A percentile compares a stretch with the other conserved stretches of the same genome.
phyloP scores from a whole-genome alignment of 2,329 filamentous ascomycete genomes.

The Fusarium piperis region DNA sequence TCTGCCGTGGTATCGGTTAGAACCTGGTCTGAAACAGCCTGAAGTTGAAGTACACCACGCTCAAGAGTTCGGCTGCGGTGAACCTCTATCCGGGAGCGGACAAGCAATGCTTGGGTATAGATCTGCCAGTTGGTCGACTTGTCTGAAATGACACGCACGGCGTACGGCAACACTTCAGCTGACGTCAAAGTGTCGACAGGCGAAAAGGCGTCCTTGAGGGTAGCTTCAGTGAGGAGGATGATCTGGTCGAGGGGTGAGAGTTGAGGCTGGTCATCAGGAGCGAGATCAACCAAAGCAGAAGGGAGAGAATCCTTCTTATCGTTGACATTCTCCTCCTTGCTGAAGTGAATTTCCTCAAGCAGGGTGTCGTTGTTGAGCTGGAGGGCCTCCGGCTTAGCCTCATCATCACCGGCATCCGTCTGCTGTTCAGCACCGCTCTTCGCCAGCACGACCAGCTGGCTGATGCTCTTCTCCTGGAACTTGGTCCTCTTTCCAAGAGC shows the following conservation, averaged over 20 bases:
- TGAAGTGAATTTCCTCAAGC: conserved; percentile 86
- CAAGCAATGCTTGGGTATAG: conserved; percentile 91
- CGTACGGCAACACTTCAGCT: conserved; percentile 94
- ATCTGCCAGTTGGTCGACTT: conserved; percentile 98
- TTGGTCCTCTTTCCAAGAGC: conserved; percentile 85
- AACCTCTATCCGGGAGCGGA: conserved; percentile 89
- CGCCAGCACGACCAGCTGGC: conserved; percentile 90
- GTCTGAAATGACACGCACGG: conserved; percentile 85
- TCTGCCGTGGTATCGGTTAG: conserved; percentile 78
- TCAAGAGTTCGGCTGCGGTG: conserved; percentile 89
- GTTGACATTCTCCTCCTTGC: conserved; percentile 58
- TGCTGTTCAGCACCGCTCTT: conserved; percentile 65
- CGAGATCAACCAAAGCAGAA: conserved; percentile 67
- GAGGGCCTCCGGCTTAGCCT: conserved; percentile 70
- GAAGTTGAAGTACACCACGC: conserved; percentile 88
- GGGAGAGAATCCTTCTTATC: conserved; percentile 62
- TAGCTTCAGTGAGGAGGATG: conserved; percentile 86
- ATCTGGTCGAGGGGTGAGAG: conserved; percentile 88
- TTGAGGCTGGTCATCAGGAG: conserved; percentile 83
- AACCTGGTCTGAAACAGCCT: conserved; percentile 94
- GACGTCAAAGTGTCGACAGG: conserved; percentile 85
- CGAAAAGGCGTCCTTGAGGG: conserved; percentile 87
- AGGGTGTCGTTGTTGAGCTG: conserved; percentile 93
- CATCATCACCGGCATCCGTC: conserved; percentile 36
- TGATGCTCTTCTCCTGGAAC: conserved; percentile 81